Percentiles rank a stretch among this genome's conserved stretches.
Evolutionary conservation across 2,329 filamentous ascomycete species (phyloP).

Genomic region (Neonectria faginata): DNA sequence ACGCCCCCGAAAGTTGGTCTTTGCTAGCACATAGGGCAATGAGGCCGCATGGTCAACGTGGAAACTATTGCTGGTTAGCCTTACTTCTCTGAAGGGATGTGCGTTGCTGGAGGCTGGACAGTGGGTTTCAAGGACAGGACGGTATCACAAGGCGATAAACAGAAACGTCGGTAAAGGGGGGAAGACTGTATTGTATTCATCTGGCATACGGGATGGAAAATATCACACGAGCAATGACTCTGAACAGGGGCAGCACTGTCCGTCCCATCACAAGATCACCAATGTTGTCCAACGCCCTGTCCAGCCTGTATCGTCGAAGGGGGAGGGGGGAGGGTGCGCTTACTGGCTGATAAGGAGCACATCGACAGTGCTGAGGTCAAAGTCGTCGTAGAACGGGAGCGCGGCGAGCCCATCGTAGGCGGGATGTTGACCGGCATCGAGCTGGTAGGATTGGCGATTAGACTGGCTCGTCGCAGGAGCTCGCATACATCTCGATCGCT

Average conservation of each 20-base stretch:
- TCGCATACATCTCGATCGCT: conserved; percentile 27
- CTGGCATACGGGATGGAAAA: conserved; percentile 49
- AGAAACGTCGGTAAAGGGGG: conserved; percentile 41
- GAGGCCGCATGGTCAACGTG: conserved; percentile 99
- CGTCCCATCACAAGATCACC: conserved; percentile 45
- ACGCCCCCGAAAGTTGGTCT: conserved; percentile 95
- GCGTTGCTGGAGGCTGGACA: conserved; percentile 28
- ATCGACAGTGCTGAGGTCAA: conserved; percentile 96
- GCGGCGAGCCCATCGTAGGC: conserved; percentile 94
- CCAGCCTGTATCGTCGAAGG: conserved; percentile 44
- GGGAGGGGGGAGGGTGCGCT: conserved; percentile 56
- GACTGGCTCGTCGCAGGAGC: conserved; percentile 22
- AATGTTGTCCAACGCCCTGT: conserved; percentile 46
- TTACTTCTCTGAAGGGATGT: conserved; percentile 26
- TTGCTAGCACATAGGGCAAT: conserved; percentile 95
- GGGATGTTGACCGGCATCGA: conserved; percentile 97
- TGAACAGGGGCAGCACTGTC: conserved; percentile 29
- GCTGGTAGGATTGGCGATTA: conserved; percentile 61
- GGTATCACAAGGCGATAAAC: conserved; percentile 45
- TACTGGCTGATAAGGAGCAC: conserved; percentile 99
- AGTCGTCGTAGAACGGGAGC: conserved; percentile 97
- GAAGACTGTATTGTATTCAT: conserved; percentile 55
- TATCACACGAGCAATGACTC: conserved; percentile 41
- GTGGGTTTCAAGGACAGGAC: conserved; percentile 40
- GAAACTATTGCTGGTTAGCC: conserved; percentile 73